Evolutionary conservation across 345 rosid genomes (phyloP).

Genomic region (Arabis hirsuta): DNA sequence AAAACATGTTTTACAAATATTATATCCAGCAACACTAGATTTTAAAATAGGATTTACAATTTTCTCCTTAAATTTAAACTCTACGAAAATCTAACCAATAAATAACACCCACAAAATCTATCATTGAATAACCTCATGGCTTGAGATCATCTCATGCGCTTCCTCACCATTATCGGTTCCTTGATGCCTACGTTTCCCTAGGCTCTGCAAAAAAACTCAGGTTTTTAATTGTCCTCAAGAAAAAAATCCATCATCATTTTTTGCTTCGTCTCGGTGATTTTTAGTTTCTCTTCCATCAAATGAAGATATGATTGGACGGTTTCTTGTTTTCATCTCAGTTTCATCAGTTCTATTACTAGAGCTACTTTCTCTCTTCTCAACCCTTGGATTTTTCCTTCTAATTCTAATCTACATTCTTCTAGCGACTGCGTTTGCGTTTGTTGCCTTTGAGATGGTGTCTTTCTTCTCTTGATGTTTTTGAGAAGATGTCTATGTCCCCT

Average conservation of each 20-base stretch:
- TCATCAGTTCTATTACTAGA: constrained; percentile 57
- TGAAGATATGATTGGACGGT: constrained; percentile 52
- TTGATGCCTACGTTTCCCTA: constrained; percentile 54
- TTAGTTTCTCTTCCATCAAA: constrained; percentile 57
- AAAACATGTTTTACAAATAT: too few relatives aligned
- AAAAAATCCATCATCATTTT: constrained; percentile 64
- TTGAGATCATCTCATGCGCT: constrained; percentile 16
- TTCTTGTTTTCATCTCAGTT: constrained; percentile 61
- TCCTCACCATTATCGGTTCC: constrained; percentile 43
- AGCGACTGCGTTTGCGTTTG: constrained; percentile 31
- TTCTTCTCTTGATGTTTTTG: constrained; percentile 62
- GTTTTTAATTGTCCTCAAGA: constrained; percentile 58
- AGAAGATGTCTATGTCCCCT: constrained; percentile 67
- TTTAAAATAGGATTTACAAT: too few relatives aligned
- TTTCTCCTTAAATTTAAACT: too few relatives aligned
- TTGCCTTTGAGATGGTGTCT: constrained; percentile 35
- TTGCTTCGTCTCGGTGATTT: constrained; percentile 57
- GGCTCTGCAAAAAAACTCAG: constrained; percentile 52
- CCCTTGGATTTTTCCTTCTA: constrained; percentile 53
- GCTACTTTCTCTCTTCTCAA: constrained; percentile 58
- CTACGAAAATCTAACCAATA: too few relatives aligned
- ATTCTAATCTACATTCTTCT: constrained; percentile 52
- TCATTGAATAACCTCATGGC: constrained; percentile 35
- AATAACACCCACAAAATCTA: too few relatives aligned
- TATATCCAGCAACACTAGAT: too few relatives aligned